Evolutionary conservation across 805 yeast species (phyloP).

Genomic region (Wickerhamiella domercqiae): DNA sequence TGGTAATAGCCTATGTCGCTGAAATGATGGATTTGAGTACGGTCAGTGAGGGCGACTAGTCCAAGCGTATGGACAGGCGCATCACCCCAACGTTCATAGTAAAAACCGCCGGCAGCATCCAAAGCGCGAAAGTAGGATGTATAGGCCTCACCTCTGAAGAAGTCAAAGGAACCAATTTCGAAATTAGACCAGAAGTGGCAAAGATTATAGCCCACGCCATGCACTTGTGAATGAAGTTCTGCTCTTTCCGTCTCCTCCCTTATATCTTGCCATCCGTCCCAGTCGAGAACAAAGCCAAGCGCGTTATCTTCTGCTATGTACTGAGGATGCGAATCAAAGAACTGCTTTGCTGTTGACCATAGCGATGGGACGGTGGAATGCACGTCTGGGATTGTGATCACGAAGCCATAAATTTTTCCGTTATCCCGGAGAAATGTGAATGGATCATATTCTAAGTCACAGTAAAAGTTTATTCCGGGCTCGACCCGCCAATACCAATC

Average conservation of each 20-base stretch:
- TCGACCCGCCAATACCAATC: conserved; percentile 93
- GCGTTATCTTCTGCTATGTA: conserved; percentile 50
- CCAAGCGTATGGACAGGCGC: conserved; percentile 81
- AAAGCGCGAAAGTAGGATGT: conserved; percentile 43
- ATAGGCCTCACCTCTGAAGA: conserved; percentile 46
- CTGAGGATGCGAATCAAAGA: conserved; percentile 40
- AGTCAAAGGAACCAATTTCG: conserved; percentile 57
- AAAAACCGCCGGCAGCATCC: conserved; percentile 62
- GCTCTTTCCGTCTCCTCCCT: no score
- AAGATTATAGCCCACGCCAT: no score
- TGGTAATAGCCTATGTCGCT: conserved; percentile 73
- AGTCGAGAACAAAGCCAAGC: conserved; percentile 39
- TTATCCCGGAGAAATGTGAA: conserved; percentile 65
- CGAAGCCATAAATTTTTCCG: conserved; percentile 73
- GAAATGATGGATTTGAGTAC: conserved; percentile 54
- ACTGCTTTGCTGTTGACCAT: conserved; percentile 60
- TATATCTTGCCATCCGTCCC: not conserved
- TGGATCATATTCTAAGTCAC: conserved; percentile 63
- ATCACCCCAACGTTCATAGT: conserved; percentile 86
- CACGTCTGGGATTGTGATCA: conserved; percentile 70
- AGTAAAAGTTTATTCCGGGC: conserved; percentile 76
- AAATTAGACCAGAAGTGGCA: conserved; percentile 86
- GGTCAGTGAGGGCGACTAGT: conserved; percentile 41
- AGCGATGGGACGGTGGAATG: conserved; percentile 72
- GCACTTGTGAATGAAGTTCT: no score